phyloP scores from a whole-genome alignment of 75 land plant genomes.

The Selaginella tamariscina region DNA sequence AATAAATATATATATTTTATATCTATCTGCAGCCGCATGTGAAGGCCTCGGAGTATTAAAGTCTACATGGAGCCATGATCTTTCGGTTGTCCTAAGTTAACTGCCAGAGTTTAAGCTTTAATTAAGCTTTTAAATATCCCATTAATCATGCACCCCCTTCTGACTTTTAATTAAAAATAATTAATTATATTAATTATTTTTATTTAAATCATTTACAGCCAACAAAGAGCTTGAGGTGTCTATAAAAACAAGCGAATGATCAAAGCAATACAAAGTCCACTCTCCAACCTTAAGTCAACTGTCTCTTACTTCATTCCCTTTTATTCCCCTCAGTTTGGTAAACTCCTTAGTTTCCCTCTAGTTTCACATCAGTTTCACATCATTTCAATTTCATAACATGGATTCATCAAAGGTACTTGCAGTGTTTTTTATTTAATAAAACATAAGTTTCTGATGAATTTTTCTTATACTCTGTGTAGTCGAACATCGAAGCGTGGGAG shows the following conservation, averaged over 20 bases:
- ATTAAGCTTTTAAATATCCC: not conserved
- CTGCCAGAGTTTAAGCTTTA: not conserved
- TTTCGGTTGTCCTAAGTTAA: not conserved
- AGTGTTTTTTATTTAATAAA: not conserved
- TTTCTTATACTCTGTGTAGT: constrained; percentile 10
- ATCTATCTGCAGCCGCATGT: not conserved
- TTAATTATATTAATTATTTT: too few relatives aligned
- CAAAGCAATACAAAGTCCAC: too few relatives aligned
- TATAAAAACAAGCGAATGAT: too few relatives aligned
- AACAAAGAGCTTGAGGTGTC: too few relatives aligned
- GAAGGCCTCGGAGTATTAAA: too few relatives aligned
- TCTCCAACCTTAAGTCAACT: too few relatives aligned
- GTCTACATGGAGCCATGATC: not conserved
- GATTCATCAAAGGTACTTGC: not conserved
- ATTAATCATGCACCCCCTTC: not conserved
- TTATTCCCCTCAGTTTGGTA: not conserved
- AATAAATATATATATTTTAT: not conserved
- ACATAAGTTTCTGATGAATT: not conserved
- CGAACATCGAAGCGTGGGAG: constrained; percentile 12
- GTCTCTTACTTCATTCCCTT: not conserved
- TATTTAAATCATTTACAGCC: too few relatives aligned
- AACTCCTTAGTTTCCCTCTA: not conserved
- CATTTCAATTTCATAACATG: not conserved
- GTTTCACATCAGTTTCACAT: not conserved
- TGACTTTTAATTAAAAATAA: too few relatives aligned